phyloP scores from a whole-genome alignment of 2,329 filamentous ascomycete genomes.

The Pestalotiopsis sp. region DNA sequence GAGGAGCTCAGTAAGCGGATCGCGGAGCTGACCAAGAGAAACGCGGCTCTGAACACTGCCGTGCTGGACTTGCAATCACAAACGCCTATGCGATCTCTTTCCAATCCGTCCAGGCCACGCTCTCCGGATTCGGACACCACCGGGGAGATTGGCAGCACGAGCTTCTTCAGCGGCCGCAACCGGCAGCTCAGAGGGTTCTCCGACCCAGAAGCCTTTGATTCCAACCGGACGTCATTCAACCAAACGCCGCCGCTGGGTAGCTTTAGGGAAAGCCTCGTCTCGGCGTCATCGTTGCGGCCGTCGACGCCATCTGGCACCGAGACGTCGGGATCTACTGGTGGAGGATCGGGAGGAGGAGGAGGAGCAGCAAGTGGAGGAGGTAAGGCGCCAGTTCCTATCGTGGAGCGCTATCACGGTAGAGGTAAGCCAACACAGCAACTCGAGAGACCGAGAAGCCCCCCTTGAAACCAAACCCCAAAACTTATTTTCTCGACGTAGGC shows the following conservation, averaged over 20 bases:
- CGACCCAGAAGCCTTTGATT: constrained; percentile 45
- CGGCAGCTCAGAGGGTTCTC: constrained; percentile 45
- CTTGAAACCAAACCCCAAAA: constrained; percentile 11
- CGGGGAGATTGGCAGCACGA: constrained; percentile 36
- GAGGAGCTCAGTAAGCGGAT: constrained; percentile 57
- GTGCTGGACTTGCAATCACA: constrained; percentile 50
- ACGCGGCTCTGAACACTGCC: constrained; percentile 53
- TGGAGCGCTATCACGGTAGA: constrained; percentile 49
- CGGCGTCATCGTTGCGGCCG: constrained; percentile 31
- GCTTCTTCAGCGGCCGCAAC: constrained; percentile 37
- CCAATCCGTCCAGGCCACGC: constrained; percentile 16
- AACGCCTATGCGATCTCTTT: constrained; percentile 23
- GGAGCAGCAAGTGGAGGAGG: constrained; percentile 1
- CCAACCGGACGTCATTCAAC: constrained; percentile 39
- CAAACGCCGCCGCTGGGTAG: constrained; percentile 44
- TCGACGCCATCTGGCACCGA: constrained; percentile 41
- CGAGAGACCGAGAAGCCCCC: background rate
- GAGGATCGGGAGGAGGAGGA: background rate
- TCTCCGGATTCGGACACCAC: constrained; percentile 32
- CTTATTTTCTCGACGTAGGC: constrained; percentile 31
- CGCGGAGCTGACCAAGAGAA: constrained; percentile 51
- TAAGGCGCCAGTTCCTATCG: constrained; percentile 29
- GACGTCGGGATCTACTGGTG: constrained; percentile 25
- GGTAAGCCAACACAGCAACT: constrained; percentile 34
- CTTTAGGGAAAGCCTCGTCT: constrained; percentile 24